Evolutionary conservation across 2,329 filamentous ascomycete species (phyloP).

Genomic region (Penicillium capsulatum): DNA sequence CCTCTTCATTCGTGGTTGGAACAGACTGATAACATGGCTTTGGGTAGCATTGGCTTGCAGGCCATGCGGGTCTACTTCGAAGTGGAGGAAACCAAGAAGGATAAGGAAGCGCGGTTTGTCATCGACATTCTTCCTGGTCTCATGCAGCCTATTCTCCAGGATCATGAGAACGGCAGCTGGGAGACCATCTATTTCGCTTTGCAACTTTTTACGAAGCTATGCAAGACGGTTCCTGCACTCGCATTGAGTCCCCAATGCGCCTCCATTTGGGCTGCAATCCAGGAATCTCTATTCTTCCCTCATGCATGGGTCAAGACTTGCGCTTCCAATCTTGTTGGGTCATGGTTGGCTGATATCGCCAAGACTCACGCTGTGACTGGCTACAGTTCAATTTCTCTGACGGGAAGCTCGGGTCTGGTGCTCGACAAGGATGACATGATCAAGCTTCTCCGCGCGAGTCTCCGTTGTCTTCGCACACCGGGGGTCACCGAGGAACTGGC

Average conservation of each 20-base stretch:
- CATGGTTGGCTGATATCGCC: constrained; percentile 77
- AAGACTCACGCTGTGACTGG: constrained; percentile 54
- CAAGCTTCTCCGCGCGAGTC: constrained; percentile 53
- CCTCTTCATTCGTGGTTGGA: constrained; percentile 72
- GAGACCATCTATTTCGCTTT: constrained; percentile 72
- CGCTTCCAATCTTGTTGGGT: constrained; percentile 67
- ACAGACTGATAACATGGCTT: constrained; percentile 65
- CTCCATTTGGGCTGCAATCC: constrained; percentile 67
- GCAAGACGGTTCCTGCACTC: constrained; percentile 60
- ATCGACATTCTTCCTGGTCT: constrained; percentile 51
- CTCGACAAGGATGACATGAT: constrained; percentile 63
- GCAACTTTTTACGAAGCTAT: constrained; percentile 63
- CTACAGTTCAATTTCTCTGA: constrained; percentile 56
- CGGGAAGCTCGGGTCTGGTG: constrained; percentile 66
- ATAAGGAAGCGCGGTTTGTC: constrained; percentile 65
- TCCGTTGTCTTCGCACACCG: constrained; percentile 58
- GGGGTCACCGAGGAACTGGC: constrained; percentile 71
- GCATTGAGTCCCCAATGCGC: constrained; percentile 59
- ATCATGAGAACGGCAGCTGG: constrained; percentile 53
- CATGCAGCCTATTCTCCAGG: constrained; percentile 49
- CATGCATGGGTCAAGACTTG: constrained; percentile 72
- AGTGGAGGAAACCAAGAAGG: constrained; percentile 58
- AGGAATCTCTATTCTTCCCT: constrained; percentile 65
- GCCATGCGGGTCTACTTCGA: constrained; percentile 82
- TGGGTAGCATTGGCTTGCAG: constrained; percentile 71